Evolutionary conservation across 1,139 yeast genomes (phyloP).

Genomic region (Schwanniomyces etchellsii): DNA sequence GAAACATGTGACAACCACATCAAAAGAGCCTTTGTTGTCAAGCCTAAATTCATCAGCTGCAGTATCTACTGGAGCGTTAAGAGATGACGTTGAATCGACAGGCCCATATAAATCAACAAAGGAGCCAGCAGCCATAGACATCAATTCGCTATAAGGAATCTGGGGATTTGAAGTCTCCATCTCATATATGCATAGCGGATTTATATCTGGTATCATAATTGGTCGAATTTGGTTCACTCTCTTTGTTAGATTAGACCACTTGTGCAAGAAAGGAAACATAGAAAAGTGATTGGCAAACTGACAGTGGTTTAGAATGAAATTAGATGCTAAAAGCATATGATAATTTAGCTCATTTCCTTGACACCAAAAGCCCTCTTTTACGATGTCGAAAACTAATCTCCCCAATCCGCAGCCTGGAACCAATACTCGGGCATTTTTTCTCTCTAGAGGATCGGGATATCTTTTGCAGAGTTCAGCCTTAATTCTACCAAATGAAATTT

Average conservation of each 20-base stretch:
- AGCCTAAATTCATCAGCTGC: constrained; percentile 37
- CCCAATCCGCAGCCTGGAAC: constrained; percentile 88
- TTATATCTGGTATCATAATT: constrained; percentile 48
- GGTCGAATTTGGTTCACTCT: constrained; percentile 45
- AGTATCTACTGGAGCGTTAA: constrained; percentile 31
- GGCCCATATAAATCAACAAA: constrained; percentile 75
- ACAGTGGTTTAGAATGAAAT: constrained; percentile 55
- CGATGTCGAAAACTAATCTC: constrained; percentile 68
- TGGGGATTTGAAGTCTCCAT: constrained; percentile 24
- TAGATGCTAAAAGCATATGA: constrained; percentile 72
- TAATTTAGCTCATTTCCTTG: constrained; percentile 84
- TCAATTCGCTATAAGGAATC: constrained; percentile 45
- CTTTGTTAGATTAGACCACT: constrained; percentile 40
- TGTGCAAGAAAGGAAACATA: constrained; percentile 52
- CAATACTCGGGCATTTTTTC: constrained; percentile 44
- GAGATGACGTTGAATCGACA: constrained; percentile 21
- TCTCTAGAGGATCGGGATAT: constrained; percentile 34
- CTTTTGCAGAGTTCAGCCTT: constrained; percentile 34
- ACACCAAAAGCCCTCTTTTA: constrained; percentile 60
- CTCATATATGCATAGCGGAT: constrained; percentile 32
- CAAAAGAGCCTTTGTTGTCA: constrained; percentile 33
- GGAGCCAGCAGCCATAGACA: constrained; percentile 80
- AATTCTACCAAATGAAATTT: constrained; percentile 39
- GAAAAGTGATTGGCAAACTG: constrained; percentile 29
- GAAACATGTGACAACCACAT: constrained; percentile 64